These are phyloP conservation scores for Pichia sp. DNA, from an alignment of 1,139 yeast species.

Conservation along the genomic window DNA sequence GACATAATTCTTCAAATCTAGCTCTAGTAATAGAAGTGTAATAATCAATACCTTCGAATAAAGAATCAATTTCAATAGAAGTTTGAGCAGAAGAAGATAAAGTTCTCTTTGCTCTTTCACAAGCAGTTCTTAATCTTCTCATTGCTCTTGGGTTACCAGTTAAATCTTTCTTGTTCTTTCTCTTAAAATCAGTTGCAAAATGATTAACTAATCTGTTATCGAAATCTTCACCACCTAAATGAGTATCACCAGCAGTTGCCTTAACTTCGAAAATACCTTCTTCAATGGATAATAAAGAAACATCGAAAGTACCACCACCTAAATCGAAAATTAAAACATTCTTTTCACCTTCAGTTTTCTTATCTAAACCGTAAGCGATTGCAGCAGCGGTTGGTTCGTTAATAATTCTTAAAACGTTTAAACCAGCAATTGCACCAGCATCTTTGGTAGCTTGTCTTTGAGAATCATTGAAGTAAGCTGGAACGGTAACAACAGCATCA, in stretches of 20 bases:
- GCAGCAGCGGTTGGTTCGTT: slow-evolving; percentile 98
- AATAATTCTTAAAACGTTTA: slow-evolving; percentile 88
- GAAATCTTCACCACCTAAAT: slow-evolving; percentile 99
- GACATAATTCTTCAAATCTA: slow-evolving; percentile 81
- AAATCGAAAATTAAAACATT: slow-evolving; percentile 85
- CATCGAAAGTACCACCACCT: slow-evolving; percentile 98
- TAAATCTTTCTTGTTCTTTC: slow-evolving; percentile 87
- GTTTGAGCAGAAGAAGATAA: slow-evolving; percentile 80
- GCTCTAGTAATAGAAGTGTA: slow-evolving; percentile 78
- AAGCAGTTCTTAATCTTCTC: slow-evolving; percentile 82
- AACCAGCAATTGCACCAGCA: slow-evolving; percentile 95
- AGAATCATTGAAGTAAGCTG: slow-evolving; percentile 94
- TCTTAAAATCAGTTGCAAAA: slow-evolving; percentile 89
- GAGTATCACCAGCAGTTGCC: slow-evolving; percentile 99
- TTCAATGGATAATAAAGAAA: slow-evolving; percentile 86
- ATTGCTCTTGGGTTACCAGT: slow-evolving; percentile 88
- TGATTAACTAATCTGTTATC: slow-evolving; percentile 90
- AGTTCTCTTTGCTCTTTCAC: slow-evolving; percentile 86
- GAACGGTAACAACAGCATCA: slow-evolving; percentile 91
- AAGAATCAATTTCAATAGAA: slow-evolving; percentile 74
- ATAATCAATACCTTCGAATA: slow-evolving; percentile 72
- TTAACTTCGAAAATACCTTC: slow-evolving; percentile 98
- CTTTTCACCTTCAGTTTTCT: slow-evolving; percentile 75
- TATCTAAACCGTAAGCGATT: slow-evolving; percentile 95
- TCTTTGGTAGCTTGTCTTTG: slow-evolving; percentile 97